A percentile compares a stretch with the other conserved stretches of the same genome.
phyloP scores from a whole-genome alignment of 257 asterid species.

The Solanum peruvianum region DNA sequence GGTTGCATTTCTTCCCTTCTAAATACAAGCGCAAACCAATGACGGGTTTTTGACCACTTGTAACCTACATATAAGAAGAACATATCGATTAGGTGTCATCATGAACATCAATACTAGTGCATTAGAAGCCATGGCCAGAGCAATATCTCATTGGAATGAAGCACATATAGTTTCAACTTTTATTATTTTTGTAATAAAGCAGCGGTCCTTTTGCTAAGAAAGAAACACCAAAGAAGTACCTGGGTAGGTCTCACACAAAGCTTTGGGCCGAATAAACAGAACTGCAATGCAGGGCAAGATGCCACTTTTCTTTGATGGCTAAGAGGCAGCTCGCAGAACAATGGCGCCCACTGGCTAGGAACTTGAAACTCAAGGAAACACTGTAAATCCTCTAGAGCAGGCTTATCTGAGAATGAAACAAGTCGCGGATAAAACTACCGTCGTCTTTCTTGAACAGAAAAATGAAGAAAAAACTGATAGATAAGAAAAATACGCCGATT shows the following conservation, averaged over 20 bases:
- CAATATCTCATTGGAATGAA: background rate
- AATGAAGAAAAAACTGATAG: background rate
- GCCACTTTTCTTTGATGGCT: constrained; percentile 78
- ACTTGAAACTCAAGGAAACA: constrained; percentile 95
- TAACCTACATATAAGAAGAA: constrained; percentile 31
- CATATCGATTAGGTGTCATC: background rate
- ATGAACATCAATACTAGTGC: background rate
- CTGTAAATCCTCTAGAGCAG: constrained; percentile 77
- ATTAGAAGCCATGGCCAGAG: background rate
- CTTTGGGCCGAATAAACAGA: constrained; percentile 73
- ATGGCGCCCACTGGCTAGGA: constrained; percentile 93
- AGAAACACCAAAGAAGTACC: constrained; percentile 28
- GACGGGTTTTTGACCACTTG: constrained; percentile 75
- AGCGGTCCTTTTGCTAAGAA: background rate
- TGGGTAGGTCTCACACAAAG: constrained; percentile 62
- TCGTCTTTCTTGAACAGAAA: background rate
- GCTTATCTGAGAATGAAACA: constrained; percentile 50
- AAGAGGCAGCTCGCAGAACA: constrained; percentile 87
- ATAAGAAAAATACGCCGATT: background rate
- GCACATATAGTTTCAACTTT: background rate
- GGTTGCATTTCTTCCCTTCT: constrained; percentile 86
- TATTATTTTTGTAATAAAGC: background rate
- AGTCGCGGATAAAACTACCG: background rate
- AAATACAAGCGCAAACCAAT: constrained; percentile 73
- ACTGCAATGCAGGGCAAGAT: constrained; percentile 67